Conservation (phyloP, 176 grass and related monocot genomes). For the Eleusine coracana region DNA sequence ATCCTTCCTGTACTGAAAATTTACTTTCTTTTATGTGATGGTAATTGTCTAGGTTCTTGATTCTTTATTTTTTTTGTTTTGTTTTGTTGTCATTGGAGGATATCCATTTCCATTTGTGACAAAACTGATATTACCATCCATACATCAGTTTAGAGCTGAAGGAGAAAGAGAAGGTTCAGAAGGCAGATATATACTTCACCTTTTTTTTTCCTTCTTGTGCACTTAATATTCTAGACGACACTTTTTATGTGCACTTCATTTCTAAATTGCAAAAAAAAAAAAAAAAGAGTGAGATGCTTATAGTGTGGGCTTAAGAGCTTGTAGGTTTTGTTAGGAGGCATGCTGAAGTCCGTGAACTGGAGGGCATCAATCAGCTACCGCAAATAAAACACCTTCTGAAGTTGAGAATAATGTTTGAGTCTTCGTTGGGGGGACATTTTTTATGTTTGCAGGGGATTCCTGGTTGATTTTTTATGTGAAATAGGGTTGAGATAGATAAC, state of each 20-base stretch:
- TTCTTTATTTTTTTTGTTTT: neutral
- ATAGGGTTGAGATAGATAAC: too few relatives aligned
- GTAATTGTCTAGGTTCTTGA: neutral
- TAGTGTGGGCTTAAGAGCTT: neutral
- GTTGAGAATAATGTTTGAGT: neutral
- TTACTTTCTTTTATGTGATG: too few relatives aligned
- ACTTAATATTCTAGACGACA: neutral
- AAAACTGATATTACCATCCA: neutral
- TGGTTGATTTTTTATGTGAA: too few relatives aligned
- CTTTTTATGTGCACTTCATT: neutral
- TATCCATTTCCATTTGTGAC: neutral
- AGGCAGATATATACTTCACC: neutral
- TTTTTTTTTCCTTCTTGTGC: neutral
- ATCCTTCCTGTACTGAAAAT: too few relatives aligned
- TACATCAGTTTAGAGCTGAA: neutral
- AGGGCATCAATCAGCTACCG: neutral
- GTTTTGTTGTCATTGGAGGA: neutral
- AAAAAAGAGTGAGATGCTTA: neutral
- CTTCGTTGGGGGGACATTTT: neutral
- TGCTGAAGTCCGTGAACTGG: neutral
- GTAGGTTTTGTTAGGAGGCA: neutral
- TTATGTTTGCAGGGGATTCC: neutral
- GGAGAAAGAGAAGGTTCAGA: neutral
- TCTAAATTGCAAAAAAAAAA: neutral
- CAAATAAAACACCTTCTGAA: neutral